Conservation (phyloP, 169 alveolate genomes). For the Cryptosporidium parvum region DNA sequence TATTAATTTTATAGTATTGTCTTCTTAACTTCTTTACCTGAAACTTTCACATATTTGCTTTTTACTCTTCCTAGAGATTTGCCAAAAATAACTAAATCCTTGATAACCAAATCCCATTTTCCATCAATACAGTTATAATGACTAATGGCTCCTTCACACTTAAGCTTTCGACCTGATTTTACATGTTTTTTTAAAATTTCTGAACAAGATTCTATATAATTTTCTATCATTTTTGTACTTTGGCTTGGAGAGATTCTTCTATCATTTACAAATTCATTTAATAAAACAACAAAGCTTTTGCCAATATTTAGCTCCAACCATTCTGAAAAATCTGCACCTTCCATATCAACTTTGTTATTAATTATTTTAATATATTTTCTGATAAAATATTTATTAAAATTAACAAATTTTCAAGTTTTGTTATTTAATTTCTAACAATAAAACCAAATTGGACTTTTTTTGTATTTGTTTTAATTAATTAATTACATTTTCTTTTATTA, state of each 20-base stretch:
- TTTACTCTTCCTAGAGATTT: conserved; percentile 62
- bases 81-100: conserved; percentile 37
- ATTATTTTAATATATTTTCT: neutral
- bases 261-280: conserved; percentile 43
- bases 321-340: conserved; percentile 36
- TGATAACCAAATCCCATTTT: conserved; percentile 27
- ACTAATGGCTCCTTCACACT: conserved; percentile 28
- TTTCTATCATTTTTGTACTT: conserved; percentile 42
- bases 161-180: conserved; percentile 48
- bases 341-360: neutral
- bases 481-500: neutral
- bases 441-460: neutral
- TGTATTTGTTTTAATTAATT: no score
- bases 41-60: conserved; percentile 40
- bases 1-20: neutral
- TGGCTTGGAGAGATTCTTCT: conserved; percentile 18
- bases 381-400: neutral
- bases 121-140: conserved; percentile 70
- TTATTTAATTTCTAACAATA: neutral
- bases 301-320: conserved; percentile 69
- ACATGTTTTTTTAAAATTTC: conserved; percentile 32
- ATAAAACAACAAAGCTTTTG: conserved; percentile 24
- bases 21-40: conserved; percentile 19
- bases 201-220: conserved; percentile 34
- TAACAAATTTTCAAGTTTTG: neutral